Evolutionary conservation across 176 grass and related monocot genomes (phyloP).

Genomic region (Cocos nucifera): DNA sequence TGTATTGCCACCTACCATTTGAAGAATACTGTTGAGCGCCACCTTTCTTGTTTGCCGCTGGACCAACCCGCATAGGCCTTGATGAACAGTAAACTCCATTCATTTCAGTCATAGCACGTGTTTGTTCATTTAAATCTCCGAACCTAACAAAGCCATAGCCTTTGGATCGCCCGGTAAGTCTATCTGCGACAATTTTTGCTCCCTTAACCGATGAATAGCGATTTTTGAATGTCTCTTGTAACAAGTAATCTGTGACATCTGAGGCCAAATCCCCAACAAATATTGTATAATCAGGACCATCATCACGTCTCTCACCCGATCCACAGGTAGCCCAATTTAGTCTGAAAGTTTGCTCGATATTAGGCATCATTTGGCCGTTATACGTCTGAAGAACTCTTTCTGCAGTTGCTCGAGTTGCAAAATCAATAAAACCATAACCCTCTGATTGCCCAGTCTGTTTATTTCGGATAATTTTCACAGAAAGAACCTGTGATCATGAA

Average conservation of each 20-base stretch:
- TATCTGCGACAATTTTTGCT: constrained; percentile 79
- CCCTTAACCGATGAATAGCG: constrained; percentile 66
- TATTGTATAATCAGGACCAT: constrained; percentile 65
- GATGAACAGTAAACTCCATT: constrained; percentile 63
- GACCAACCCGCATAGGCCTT: constrained; percentile 73
- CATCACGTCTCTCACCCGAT: constrained; percentile 46
- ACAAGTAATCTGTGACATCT: constrained; percentile 71
- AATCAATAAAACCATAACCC: constrained; percentile 91
- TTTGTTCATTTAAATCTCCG: constrained; percentile 59
- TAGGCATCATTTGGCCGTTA: constrained; percentile 72
- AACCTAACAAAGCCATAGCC: constrained; percentile 90
- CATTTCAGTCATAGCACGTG: constrained; percentile 87
- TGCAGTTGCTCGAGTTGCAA: constrained; percentile 48
- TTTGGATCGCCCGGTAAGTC: constrained; percentile 56
- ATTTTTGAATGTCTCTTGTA: constrained; percentile 65
- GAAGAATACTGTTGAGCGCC: constrained; percentile 45
- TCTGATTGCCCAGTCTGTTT: constrained; percentile 72
- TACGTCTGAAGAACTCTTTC: constrained; percentile 59
- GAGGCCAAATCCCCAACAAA: constrained; percentile 85
- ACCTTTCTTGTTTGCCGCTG: constrained; percentile 70
- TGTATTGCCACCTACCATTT: constrained; percentile 20
- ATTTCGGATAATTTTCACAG: constrained; percentile 77
- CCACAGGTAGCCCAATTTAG: constrained; percentile 82
- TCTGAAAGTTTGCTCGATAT: constrained; percentile 44
- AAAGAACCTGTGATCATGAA: constrained; percentile 40